Evolutionary conservation across 768 basidiomycete species (phyloP), one percentile per base, ranked within the genome.

Genomic region (Tulasnella sp.): DNA sequence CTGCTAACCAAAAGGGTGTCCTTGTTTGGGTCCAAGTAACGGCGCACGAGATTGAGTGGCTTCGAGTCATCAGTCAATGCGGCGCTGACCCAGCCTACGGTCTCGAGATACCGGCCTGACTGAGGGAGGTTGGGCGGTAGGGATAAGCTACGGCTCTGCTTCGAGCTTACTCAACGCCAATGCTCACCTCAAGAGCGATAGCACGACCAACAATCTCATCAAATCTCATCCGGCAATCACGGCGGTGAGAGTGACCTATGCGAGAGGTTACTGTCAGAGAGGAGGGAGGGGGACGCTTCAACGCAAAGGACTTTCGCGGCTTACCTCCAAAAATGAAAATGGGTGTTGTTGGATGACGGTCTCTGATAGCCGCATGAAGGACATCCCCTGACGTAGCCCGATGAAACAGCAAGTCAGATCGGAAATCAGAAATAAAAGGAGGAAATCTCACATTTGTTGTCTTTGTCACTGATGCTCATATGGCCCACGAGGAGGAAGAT

Each of bases 31-130:
- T 77, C 76, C n/a, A 77, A 52, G 34, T 62, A 77, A 21, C 76
- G 56, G 19, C 76, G 76, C 3, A 40, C 58, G 56, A 77, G 31
- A 16, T 77, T 3, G 39, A 39, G 31, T n/a, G 76, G 62, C 21
- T 40, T 31, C 36, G 48, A 27, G 12, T 4, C 1, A 9, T 34
- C 21, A 19, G 76, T 34, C 9, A 77, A 21, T 24, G 48, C 42
- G 24, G 76, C 76, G 38, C 52, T 36, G 24, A 77, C 76, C 76
- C 76, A 77, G 10, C 56, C 76, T 62, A 77, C 58, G 3, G 76
- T 77, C 56, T 77, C 76, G 34, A 77, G 76, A 40, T 77, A 77
- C 36, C 76, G 48, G 1, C 76, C 76, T 24, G 52, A 58, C 76
- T 77, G 58, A 40, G 12, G 36, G 27, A 6, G 39, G 39, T 40